Evolutionary conservation across 192 early-diverging fungal genomes (phyloP).

Genomic region (Entomortierella lignicola): DNA sequence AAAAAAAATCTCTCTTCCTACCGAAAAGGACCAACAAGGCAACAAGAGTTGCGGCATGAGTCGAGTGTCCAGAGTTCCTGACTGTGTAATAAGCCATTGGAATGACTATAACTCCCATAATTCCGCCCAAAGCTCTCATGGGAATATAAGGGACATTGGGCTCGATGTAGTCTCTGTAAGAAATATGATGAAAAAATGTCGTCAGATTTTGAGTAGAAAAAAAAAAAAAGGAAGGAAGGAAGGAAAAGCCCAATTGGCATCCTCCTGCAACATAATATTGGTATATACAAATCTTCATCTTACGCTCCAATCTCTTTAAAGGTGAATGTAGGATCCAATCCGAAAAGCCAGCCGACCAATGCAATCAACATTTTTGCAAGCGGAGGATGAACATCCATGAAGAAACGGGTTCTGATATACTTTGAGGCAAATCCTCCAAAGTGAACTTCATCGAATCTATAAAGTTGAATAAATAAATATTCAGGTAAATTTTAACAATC

Average conservation of each 20-base stretch:
- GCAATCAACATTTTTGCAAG: conserved; percentile 94
- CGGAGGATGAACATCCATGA: conserved; percentile 97
- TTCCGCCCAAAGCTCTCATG: conserved; percentile 83
- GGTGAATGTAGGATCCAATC: conserved; percentile 92
- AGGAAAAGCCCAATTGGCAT: too few relatives aligned
- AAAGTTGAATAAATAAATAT: too few relatives aligned
- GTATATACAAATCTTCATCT: conserved; percentile 19
- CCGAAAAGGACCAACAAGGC: conserved; percentile 86
- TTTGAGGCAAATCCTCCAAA: conserved; percentile 97
- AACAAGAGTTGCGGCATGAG: conserved; percentile 78
- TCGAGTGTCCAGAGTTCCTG: conserved; percentile 82
- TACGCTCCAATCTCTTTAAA: conserved; percentile 93
- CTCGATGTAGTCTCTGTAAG: conserved; percentile 81
- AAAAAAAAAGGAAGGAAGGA: too few relatives aligned
- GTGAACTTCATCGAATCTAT: conserved; percentile 97
- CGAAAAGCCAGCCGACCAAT: conserved; percentile 77
- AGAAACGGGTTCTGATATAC: conserved; percentile 89
- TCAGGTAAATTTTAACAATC: too few relatives aligned
- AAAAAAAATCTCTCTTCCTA: conserved; percentile 29
- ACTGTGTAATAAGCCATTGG: conserved; percentile 89
- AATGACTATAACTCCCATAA: conserved; percentile 83
- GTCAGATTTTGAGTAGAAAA: neutral
- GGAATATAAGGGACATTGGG: conserved; percentile 90
- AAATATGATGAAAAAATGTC: neutral
- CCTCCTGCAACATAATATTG: too few relatives aligned